These are phyloP conservation scores for Rhodosorus marinus DNA, from an alignment of 23 red algal species.

Conservation along the genomic window DNA sequence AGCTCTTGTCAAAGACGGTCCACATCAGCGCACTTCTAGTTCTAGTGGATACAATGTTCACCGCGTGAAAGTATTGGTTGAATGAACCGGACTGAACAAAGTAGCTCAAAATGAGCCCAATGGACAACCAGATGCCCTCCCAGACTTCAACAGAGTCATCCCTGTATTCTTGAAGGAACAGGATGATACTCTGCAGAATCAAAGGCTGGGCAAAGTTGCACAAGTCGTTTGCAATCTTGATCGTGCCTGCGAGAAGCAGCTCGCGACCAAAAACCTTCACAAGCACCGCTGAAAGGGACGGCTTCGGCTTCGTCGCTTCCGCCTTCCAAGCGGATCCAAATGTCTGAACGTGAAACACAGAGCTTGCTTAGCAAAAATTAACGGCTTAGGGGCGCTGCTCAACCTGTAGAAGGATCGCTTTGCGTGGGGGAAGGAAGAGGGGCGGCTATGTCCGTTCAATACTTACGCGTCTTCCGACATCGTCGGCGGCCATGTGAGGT, in stretches of 20 bases:
- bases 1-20: constrained; percentile 38
- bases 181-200: constrained; percentile 30
- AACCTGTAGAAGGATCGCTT: too few species aligned
- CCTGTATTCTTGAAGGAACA: constrained; percentile 18
- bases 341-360: too few species aligned
- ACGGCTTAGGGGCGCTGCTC: too few species aligned
- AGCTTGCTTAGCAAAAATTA: too few species aligned
- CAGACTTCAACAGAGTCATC: not conserved
- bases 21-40: constrained; percentile 13
- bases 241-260: constrained; percentile 15
- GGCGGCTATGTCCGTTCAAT: too few species aligned
- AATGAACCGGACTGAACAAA: constrained; percentile 23
- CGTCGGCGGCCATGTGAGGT: too few species aligned
- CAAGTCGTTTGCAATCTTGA: constrained; percentile 45
- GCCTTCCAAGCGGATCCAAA: too few species aligned
- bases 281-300: constrained; percentile 15
- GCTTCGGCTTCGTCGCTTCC: not conserved
- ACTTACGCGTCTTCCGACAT: too few species aligned
- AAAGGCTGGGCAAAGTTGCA: constrained; percentile 36
- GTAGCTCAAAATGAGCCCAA: constrained; percentile 20
- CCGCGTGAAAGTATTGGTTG: constrained; percentile 56
- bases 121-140: constrained; percentile 2
- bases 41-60: constrained; percentile 12
- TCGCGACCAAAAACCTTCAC: constrained; percentile 20
- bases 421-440: too few species aligned